Conservation (phyloP, 257 asterid genomes). For the Ophiorrhiza pumila region DNA sequence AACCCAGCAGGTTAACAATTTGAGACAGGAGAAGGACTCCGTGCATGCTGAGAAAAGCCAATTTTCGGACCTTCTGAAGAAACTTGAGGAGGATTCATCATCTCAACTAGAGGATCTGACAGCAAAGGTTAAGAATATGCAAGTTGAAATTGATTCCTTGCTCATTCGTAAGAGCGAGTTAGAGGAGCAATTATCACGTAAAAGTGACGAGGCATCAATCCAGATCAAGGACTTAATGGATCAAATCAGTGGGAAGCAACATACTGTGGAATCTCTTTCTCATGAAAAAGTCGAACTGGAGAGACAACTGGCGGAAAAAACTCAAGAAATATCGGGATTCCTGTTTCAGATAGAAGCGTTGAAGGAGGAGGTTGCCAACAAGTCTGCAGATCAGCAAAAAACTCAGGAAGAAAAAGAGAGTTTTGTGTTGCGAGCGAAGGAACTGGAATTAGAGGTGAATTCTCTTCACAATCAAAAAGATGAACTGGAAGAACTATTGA, state of each 20-base stretch:
- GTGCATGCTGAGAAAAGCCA: constrained; percentile 49
- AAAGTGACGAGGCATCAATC: constrained; percentile 42
- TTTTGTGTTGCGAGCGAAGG: constrained; percentile 25
- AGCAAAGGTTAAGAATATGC: constrained; percentile 38
- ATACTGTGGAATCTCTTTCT: constrained; percentile 39
- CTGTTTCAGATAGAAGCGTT: constrained; percentile 38
- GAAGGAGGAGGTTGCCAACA: constrained; percentile 44
- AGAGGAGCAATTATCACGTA: constrained; percentile 46
- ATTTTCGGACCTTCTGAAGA: constrained; percentile 49
- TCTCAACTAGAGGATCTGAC: constrained; percentile 49
- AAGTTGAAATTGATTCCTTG: constrained; percentile 51
- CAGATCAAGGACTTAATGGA: constrained; percentile 42
- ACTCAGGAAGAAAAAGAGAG: constrained; percentile 45
- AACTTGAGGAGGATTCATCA: constrained; percentile 51
- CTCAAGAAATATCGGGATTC: constrained; percentile 42
- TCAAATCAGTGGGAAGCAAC: constrained; percentile 42
- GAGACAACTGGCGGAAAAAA: constrained; percentile 30
- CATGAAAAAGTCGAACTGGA: constrained; percentile 49
- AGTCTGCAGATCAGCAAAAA: constrained; percentile 37
- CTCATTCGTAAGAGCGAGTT: constrained; percentile 39
- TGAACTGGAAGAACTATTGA: constrained; percentile 41
- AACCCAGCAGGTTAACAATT: constrained; percentile 36
- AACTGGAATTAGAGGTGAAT: constrained; percentile 43
- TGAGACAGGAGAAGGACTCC: constrained; percentile 43
- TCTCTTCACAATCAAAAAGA: constrained; percentile 40